phyloP scores from a whole-genome alignment of 2,329 filamentous ascomycete species.

The Botryosphaeria agaves region DNA sequence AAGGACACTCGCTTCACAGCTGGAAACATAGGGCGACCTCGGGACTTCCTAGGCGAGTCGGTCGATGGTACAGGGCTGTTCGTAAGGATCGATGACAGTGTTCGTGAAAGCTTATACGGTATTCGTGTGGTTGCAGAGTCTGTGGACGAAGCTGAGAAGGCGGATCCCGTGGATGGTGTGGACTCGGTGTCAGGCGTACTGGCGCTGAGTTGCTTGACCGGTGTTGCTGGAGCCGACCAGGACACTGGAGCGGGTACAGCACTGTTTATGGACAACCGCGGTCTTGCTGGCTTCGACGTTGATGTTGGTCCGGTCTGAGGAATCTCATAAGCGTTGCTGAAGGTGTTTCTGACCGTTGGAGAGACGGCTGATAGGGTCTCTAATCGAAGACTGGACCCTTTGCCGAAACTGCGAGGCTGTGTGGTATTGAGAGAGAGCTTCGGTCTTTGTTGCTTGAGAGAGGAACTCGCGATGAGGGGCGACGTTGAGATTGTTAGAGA shows the following conservation, averaged over 20 bases:
- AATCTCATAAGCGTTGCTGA: conserved; percentile 39
- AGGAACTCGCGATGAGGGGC: conserved; percentile 8
- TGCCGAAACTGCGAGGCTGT: conserved; percentile 31
- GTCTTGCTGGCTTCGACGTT: conserved; percentile 8
- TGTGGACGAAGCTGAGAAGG: conserved; percentile 10
- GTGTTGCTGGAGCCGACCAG: conserved; percentile 6
- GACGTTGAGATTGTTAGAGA: conserved; percentile 24
- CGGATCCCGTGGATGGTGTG: conserved; percentile 20
- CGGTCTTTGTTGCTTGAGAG: conserved; percentile 27
- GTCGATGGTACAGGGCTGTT: conserved; percentile 24
- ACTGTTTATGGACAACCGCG: conserved; percentile 17
- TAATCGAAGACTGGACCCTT: conserved; percentile 33
- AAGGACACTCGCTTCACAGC: conserved; percentile 41
- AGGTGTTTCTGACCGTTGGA: conserved; percentile 43
- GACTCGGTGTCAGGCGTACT: conserved; percentile 20
- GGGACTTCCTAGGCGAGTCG: conserved; percentile 19
- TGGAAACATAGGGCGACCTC: conserved; percentile 30
- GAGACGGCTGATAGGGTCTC: conserved; percentile 38
- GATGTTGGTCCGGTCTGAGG: conserved; percentile 8
- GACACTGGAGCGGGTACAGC: conserved; percentile 7
- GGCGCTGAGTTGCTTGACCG: conserved; percentile 11
- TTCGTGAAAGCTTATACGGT: conserved; percentile 29
- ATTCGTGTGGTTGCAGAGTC: conserved; percentile 18
- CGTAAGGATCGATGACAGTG: conserved; percentile 25
- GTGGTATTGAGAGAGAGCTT: conserved; percentile 45